These are phyloP conservation scores for Nemania bipapillata DNA, from an alignment of 2,329 filamentous ascomycete genomes.

Conservation along the genomic window DNA sequence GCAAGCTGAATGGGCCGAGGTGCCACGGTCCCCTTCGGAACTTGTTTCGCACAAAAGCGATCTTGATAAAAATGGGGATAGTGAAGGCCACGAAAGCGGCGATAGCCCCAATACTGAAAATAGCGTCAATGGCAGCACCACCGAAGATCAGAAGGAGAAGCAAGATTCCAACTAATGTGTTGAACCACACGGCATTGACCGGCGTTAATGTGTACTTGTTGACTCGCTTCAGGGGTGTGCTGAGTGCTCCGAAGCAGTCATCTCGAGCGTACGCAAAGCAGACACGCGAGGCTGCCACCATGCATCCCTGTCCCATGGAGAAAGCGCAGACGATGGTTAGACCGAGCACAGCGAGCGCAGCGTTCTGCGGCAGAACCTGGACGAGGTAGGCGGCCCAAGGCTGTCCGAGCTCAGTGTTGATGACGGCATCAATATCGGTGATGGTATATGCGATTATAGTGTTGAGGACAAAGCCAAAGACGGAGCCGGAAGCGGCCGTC, in stretches of 20 bases:
- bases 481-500: constrained; percentile 72
- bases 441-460: constrained; percentile 78
- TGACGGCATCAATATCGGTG: constrained; percentile 67
- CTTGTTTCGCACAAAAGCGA: constrained; percentile 68
- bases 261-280: constrained; percentile 79
- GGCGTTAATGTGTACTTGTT: constrained; percentile 71
- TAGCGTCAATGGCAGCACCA: constrained; percentile 69
- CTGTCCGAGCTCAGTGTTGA: constrained; percentile 71
- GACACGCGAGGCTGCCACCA: constrained; percentile 72
- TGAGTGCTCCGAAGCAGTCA: constrained; percentile 71
- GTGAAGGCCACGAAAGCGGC: constrained; percentile 72
- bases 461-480: constrained; percentile 78
- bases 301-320: constrained; percentile 77
- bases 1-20: constrained; percentile 67
- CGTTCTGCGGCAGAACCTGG: constrained; percentile 70
- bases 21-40: constrained; percentile 77
- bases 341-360: constrained; percentile 70
- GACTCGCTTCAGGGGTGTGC: constrained; percentile 67
- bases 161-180: constrained; percentile 67
- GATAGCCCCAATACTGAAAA: constrained; percentile 77
- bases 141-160: constrained; percentile 74
- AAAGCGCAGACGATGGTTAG: constrained; percentile 76
- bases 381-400: constrained; percentile 77
- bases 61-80: constrained; percentile 67
- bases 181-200: constrained; percentile 77